These are phyloP conservation scores for Serendipita sp. DNA, from an alignment of 768 basidiomycete species.

Conservation along the genomic window DNA sequence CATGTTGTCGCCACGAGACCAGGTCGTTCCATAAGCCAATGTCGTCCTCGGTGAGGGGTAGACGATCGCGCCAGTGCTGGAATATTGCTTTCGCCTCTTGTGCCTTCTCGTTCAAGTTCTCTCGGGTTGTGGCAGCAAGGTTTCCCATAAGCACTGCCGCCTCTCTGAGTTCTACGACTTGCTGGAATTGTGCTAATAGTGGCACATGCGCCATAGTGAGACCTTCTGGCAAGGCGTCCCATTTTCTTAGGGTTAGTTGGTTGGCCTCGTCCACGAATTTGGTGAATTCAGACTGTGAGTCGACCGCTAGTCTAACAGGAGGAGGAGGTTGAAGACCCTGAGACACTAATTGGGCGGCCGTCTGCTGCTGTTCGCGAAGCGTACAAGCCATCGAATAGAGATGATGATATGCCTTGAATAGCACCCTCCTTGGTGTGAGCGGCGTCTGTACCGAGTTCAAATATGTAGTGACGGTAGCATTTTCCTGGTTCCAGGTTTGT, in stretches of 20 bases:
- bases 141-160: slow-evolving; percentile 89
- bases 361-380: not conserved
- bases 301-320: slow-evolving; percentile 52
- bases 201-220: slow-evolving; percentile 89
- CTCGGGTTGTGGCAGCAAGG: slow-evolving; percentile 65
- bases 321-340: not conserved
- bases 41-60: slow-evolving; percentile 91
- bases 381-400: slow-evolving; percentile 20
- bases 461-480: slow-evolving; percentile 43
- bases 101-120: slow-evolving; percentile 87
- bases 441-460: slow-evolving; percentile 58
- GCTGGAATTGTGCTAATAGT: slow-evolving; percentile 92
- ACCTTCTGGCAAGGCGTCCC: slow-evolving; percentile 74
- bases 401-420: slow-evolving; percentile 92
- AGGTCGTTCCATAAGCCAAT: slow-evolving; percentile 98
- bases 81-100: slow-evolving; percentile 91
- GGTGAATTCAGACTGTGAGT: slow-evolving; percentile 58
- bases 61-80: slow-evolving; percentile 89
- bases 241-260: slow-evolving; percentile 91
- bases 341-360: not conserved
- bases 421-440: slow-evolving; percentile 83
- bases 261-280: slow-evolving; percentile 86
- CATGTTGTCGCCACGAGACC: slow-evolving; percentile 98
- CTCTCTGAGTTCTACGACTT: slow-evolving; percentile 94
- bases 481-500: slow-evolving; percentile 35